Evolutionary conservation across 2,329 filamentous ascomycete species (phyloP).

Genomic region (Leptographium galeiforme): DNA sequence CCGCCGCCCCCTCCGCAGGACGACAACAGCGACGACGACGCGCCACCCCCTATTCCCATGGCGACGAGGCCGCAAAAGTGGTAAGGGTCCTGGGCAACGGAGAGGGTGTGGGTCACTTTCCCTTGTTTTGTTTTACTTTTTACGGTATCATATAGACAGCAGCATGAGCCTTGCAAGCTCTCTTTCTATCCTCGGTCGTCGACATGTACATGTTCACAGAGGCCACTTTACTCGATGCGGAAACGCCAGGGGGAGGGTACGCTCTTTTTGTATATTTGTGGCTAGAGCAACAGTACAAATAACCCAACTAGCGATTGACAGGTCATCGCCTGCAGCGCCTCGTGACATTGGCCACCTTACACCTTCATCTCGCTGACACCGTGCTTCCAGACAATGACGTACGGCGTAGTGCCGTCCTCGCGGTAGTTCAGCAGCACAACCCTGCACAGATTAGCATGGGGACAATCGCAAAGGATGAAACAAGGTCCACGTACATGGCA

Average conservation of each 20-base stretch:
- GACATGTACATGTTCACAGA: too few species aligned
- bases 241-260: not conserved
- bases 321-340: too few species aligned
- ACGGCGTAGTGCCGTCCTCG: slow-evolving; percentile 87
- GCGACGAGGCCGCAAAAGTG: slow-evolving; percentile 29
- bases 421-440: slow-evolving; percentile 93
- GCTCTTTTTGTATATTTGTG: not conserved
- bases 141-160: not conserved
- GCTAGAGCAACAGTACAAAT: not conserved
- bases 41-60: slow-evolving; percentile 39
- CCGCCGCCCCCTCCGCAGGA: not conserved
- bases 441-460: slow-evolving; percentile 29
- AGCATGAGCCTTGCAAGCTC: not conserved
- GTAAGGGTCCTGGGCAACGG: not conserved
- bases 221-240: too few species aligned
- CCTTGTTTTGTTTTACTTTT: not conserved
- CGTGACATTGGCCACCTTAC: slow-evolving; percentile 32
- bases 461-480: not conserved
- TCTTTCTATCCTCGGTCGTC: not conserved
- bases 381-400: slow-evolving; percentile 87
- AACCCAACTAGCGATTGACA: too few species aligned
- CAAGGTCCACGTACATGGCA: slow-evolving; percentile 60
- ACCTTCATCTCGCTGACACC: slow-evolving; percentile 85
- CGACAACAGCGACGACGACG: slow-evolving; percentile 15
- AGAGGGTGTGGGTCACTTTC: not conserved